phyloP scores from a whole-genome alignment of 768 basidiomycete genomes.

The Boletus rubroflammeus region DNA sequence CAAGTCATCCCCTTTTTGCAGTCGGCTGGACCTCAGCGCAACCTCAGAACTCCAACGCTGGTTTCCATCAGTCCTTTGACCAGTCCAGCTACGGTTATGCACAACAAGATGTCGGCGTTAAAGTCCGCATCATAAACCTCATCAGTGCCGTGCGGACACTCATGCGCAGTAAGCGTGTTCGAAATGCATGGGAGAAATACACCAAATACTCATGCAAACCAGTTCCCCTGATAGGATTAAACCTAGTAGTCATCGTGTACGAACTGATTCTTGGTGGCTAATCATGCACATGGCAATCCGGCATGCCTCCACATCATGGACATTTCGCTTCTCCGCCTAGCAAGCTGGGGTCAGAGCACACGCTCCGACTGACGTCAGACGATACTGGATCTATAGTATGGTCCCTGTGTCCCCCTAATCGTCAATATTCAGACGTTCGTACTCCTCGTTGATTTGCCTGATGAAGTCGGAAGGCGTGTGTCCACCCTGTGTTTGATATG shows the following conservation, averaged over 20 bases:
- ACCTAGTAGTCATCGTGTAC: conserved; percentile 83
- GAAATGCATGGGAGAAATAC: conserved; percentile 9
- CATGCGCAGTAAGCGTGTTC: conserved; percentile 82
- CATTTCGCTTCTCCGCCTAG: conserved; percentile 14
- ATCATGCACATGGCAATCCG: conserved; percentile 20
- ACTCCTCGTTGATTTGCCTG: conserved; percentile 71
- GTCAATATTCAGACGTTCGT: conserved; percentile 53
- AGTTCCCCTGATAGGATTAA: conserved; percentile 92
- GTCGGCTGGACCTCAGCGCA: conserved; percentile 87
- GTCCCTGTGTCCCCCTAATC: conserved; percentile 19
- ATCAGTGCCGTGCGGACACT: conserved; percentile 94
- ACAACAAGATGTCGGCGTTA: conserved; percentile 65
- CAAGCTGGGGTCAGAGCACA: conserved; percentile 8
- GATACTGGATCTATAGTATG: conserved; percentile 5
- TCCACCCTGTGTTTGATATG: conserved; percentile 52
- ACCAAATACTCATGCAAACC: conserved; percentile 19
- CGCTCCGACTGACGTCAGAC: conserved; percentile 4
- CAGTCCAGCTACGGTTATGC: conserved; percentile 55
- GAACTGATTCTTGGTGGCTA: conserved; percentile 68
- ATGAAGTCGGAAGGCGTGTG: conserved; percentile 75
- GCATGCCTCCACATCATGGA: conserved; percentile 14
- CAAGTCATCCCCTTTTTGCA: conserved; percentile 32
- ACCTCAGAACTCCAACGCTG: conserved; percentile 51
- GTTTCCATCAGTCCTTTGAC: conserved; percentile 67
- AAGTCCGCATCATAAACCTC: conserved; percentile 84